A percentile compares a stretch with the other conserved stretches of the same genome.
phyloP scores from a whole-genome alignment of 2,329 filamentous ascomycete genomes.

The Tolypocladium amazonense region DNA sequence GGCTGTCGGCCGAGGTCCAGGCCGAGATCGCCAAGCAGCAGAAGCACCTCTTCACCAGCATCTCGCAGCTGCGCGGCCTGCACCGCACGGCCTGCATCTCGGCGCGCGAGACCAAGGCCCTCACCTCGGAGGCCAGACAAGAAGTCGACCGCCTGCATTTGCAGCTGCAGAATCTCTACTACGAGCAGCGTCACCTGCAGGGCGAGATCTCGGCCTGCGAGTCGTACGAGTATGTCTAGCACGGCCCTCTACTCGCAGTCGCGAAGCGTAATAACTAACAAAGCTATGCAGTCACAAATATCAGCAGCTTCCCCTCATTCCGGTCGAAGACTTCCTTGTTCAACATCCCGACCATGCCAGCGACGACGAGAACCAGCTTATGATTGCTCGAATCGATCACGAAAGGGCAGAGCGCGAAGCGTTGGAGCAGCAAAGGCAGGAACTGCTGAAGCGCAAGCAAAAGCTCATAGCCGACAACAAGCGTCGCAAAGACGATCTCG shows the following conservation, averaged over 20 bases:
- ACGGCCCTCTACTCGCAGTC: neutral
- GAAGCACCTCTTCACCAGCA: constrained; percentile 67
- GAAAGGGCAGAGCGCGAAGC: constrained; percentile 77
- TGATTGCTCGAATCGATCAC: constrained; percentile 83
- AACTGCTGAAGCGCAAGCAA: constrained; percentile 56
- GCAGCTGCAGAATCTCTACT: constrained; percentile 90
- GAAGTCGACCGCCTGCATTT: constrained; percentile 88
- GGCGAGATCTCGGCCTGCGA: constrained; percentile 88
- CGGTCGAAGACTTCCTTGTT: constrained; percentile 69
- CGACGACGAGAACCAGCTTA: constrained; percentile 67
- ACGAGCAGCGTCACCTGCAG: constrained; percentile 84
- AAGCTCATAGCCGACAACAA: constrained; percentile 66
- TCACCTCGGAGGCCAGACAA: constrained; percentile 76
- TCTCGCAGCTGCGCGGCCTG: constrained; percentile 70
- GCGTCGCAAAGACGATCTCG: constrained; percentile 85
- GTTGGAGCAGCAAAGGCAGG: constrained; percentile 74
- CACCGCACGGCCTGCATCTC: constrained; percentile 74
- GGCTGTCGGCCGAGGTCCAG: constrained; percentile 36
- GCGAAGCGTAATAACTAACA: neutral
- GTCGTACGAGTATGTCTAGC: constrained; percentile 66
- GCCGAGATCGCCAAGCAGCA: constrained; percentile 62
- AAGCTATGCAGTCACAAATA: constrained; percentile 67
- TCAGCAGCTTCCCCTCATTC: constrained; percentile 72
- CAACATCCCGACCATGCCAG: constrained; percentile 65
- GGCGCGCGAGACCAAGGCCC: constrained; percentile 74